These are phyloP conservation scores for Amanita thiersii DNA, from an alignment of 768 basidiomycete species.

Conservation along the genomic window DNA sequence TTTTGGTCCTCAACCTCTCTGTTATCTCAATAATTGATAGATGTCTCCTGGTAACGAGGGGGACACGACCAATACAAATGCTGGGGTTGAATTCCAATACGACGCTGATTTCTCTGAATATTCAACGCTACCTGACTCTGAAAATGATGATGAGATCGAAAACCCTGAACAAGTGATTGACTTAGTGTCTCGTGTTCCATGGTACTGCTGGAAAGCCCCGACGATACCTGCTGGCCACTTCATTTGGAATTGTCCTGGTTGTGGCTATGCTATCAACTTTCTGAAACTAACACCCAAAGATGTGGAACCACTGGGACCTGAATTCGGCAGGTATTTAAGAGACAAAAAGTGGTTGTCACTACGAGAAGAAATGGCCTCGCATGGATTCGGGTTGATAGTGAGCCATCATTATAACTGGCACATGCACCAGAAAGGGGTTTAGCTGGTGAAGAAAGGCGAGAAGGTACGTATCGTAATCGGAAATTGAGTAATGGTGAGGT, in stretches of 20 bases:
- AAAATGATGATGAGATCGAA: conserved; percentile 22
- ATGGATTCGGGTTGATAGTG: conserved; percentile 16
- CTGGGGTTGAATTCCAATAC: conserved; percentile 24
- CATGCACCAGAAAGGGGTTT: background rate
- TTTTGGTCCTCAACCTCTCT: background rate
- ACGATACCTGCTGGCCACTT: conserved; percentile 32
- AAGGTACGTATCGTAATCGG: no score
- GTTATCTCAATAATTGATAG: background rate
- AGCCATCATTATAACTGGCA: conserved; percentile 20
- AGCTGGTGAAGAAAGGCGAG: background rate
- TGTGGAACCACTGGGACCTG: conserved; percentile 14
- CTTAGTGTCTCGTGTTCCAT: conserved; percentile 24
- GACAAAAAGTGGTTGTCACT: conserved; percentile 27
- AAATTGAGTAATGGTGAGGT: no score
- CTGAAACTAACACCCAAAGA: conserved; percentile 29
- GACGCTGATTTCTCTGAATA: conserved; percentile 52
- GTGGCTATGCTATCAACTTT: conserved; percentile 39
- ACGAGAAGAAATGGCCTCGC: conserved; percentile 21
- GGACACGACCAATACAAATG: background rate
- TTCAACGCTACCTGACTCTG: conserved; percentile 36
- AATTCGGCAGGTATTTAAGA: conserved; percentile 16
- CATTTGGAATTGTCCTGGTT: conserved; percentile 48
- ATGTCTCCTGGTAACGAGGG: background rate
- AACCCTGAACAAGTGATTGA: conserved; percentile 14
- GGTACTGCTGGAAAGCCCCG: conserved; percentile 26